These are phyloP conservation scores for Globisporangium nagaii DNA, from an alignment of 352 stramenopile species.

Conservation along the genomic window DNA sequence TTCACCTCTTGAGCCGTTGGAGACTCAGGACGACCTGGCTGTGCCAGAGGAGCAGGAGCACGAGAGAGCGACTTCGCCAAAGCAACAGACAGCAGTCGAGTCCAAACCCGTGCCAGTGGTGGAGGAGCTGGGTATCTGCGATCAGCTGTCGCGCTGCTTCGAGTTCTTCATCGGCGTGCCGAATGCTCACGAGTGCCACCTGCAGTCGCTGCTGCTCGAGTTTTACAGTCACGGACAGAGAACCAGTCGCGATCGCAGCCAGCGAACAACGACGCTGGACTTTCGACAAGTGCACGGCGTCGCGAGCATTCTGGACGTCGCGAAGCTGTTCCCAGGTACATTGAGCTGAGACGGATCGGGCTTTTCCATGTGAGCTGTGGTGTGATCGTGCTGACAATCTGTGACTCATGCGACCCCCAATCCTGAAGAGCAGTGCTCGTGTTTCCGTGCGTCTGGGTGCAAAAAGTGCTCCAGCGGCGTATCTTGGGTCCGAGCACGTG, in stretches of 20 bases:
- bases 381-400: not conserved
- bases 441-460: conserved; percentile 56
- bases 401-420: not conserved
- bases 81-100: not conserved
- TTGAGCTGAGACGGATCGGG: not conserved
- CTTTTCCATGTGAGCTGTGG: not conserved
- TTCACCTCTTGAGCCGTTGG: not conserved
- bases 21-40: not conserved
- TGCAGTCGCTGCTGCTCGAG: conserved; percentile 16
- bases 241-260: not conserved
- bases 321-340: conserved; percentile 51
- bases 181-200: conserved; percentile 11
- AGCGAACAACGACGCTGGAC: not conserved
- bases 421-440: conserved; percentile 37
- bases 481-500: conserved; percentile 48
- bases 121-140: conserved; percentile 1
- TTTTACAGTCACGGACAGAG: conserved; percentile 19
- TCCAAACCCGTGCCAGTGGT: not conserved
- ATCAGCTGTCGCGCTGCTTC: conserved; percentile 34
- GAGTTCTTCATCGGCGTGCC: conserved; percentile 40
- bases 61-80: not conserved
- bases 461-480: conserved; percentile 40
- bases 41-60: not conserved
- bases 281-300: conserved; percentile 28
- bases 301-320: conserved; percentile 26